phyloP scores from a whole-genome alignment of 441 rosid genomes.

The Bruguiera hainesii region DNA sequence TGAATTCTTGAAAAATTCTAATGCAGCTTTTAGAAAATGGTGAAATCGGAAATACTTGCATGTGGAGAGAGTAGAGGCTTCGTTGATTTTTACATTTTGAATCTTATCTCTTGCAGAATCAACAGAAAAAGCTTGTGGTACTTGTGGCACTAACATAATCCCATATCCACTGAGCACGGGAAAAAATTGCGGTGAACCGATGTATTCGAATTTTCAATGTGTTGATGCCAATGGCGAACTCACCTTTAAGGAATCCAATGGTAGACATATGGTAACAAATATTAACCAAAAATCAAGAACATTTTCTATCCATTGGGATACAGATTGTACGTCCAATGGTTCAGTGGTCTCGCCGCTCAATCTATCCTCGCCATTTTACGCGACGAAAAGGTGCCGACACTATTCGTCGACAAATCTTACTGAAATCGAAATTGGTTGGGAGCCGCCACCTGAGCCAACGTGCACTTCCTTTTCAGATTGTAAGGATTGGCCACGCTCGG shows the following conservation, averaged over 20 bases:
- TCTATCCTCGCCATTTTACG: conserved; percentile 36
- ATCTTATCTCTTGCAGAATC: conserved; percentile 36
- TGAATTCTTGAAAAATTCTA: too few relatives aligned
- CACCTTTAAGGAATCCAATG: conserved; percentile 31
- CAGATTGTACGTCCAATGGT: conserved; percentile 23
- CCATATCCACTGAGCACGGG: conserved; percentile 72
- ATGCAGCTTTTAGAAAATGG: too few relatives aligned
- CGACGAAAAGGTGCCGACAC: conserved; percentile 35
- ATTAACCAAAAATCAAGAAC: conserved; percentile 32
- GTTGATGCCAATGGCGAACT: conserved; percentile 43
- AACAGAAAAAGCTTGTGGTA: conserved; percentile 38
- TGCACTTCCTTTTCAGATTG: conserved; percentile 50
- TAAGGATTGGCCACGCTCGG: conserved; percentile 58
- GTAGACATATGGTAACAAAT: conserved; percentile 39
- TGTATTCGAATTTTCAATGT: conserved; percentile 48
- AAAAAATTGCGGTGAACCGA: conserved; percentile 52
- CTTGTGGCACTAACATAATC: conserved; percentile 48
- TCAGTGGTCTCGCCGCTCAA: conserved; percentile 23
- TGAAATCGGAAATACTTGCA: too few relatives aligned
- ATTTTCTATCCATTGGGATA: conserved; percentile 34
- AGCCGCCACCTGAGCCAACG: conserved; percentile 49
- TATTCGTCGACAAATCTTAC: conserved; percentile 24
- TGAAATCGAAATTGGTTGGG: conserved; percentile 62
- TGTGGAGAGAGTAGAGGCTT: neutral
- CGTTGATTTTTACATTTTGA: neutral